Conservation (phyloP, 805 yeast species). For the Starmera pachycereana region DNA sequence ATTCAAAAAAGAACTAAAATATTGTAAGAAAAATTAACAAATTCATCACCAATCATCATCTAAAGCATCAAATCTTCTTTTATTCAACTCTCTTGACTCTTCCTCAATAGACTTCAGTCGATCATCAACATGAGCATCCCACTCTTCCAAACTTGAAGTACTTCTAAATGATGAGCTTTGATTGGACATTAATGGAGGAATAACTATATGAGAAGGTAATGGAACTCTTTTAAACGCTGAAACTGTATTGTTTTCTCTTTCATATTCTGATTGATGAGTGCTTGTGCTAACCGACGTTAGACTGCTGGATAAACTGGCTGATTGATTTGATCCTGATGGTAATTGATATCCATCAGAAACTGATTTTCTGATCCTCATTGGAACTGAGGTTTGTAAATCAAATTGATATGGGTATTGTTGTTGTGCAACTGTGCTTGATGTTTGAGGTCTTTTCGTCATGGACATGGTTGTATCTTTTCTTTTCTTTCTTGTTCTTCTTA, state of each 20-base stretch:
- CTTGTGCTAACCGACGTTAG: constrained; percentile 7
- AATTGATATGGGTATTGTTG: constrained; percentile 24
- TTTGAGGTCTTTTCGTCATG: background rate
- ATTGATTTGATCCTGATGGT: constrained; percentile 5
- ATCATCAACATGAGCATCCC: constrained; percentile 27
- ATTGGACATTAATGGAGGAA: constrained; percentile 25
- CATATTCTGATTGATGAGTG: constrained; percentile 10
- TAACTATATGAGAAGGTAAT: constrained; percentile 20
- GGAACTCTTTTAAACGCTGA: constrained; percentile 26
- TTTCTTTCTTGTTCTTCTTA: background rate
- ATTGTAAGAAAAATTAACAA: too few species aligned
- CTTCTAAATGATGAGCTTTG: constrained; percentile 20
- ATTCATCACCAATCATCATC: constrained; percentile 16
- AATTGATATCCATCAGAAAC: constrained; percentile 49
- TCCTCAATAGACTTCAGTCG: constrained; percentile 24
- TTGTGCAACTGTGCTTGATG: constrained; percentile 5
- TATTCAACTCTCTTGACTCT: constrained; percentile 14
- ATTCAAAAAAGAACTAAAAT: background rate
- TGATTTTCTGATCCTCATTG: constrained; percentile 64
- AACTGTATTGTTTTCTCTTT: constrained; percentile 9
- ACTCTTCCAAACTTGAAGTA: constrained; percentile 27
- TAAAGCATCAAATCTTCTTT: constrained; percentile 17
- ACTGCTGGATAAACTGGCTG: constrained; percentile 8
- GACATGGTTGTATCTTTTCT: background rate
- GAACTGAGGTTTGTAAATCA: constrained; percentile 39